phyloP scores from a whole-genome alignment of 441 rosid genomes.

The Dalechampia spathulata region DNA sequence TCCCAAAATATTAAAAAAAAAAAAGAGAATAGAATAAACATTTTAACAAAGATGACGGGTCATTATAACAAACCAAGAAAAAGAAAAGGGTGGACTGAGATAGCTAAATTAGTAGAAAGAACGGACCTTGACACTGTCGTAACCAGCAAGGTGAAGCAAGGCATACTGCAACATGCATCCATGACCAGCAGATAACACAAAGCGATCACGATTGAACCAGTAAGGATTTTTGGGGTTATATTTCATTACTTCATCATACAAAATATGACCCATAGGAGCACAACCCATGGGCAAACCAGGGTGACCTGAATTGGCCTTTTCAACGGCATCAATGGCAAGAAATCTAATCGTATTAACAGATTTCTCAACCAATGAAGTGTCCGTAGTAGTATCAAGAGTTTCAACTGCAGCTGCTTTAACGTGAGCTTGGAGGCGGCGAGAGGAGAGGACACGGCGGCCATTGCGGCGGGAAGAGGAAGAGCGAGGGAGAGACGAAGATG shows the following conservation, averaged over 20 bases:
- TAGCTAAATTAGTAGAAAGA: background rate
- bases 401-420: slow-evolving; percentile 56
- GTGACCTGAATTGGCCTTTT: slow-evolving; percentile 98
- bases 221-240: slow-evolving; percentile 96
- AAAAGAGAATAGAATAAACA: too few species aligned
- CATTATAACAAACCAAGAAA: background rate
- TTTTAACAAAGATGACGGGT: background rate
- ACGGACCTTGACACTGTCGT: slow-evolving; percentile 86
- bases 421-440: slow-evolving; percentile 3
- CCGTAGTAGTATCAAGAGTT: slow-evolving; percentile 46
- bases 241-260: slow-evolving; percentile 93
- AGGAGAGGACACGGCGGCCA: slow-evolving; percentile 9
- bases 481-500: slow-evolving; percentile 19
- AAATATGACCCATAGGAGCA: slow-evolving; percentile 95
- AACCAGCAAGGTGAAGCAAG: slow-evolving; percentile 95
- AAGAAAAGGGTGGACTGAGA: too few species aligned
- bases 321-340: slow-evolving; percentile 89
- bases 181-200: slow-evolving; percentile 95
- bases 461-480: slow-evolving; percentile 18
- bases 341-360: slow-evolving; percentile 88
- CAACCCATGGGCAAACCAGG: slow-evolving; percentile 99
- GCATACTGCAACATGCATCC: slow-evolving; percentile 99
- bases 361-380: slow-evolving; percentile 73
- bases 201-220: slow-evolving; percentile 98
- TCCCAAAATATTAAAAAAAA: too few species aligned